Conservation (phyloP, 176 grass and related monocot genomes). For the Rhynchospora pubera region DNA sequence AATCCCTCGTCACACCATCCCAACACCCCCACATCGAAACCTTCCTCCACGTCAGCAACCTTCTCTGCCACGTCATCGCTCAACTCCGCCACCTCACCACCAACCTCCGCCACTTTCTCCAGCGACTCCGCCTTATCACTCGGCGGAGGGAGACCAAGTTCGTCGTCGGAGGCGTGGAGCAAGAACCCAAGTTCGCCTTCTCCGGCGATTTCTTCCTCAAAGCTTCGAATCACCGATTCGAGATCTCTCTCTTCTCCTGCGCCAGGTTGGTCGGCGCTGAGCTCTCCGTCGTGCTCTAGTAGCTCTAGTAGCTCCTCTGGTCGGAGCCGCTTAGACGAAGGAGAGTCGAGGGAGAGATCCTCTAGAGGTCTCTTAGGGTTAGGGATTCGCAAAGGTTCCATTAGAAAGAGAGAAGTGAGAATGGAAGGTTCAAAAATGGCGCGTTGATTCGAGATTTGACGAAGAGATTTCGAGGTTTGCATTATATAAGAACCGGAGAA, state of each 20-base stretch:
- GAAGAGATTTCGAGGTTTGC: background rate
- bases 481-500: conserved; percentile 29
- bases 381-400: background rate
- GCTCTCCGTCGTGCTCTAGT: conserved; percentile 46
- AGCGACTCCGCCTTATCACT: background rate
- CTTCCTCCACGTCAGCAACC: conserved; percentile 16
- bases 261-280: background rate
- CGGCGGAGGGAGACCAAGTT: conserved; percentile 65
- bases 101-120: conserved; percentile 5
- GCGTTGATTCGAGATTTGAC: conserved; percentile 10
- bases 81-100: background rate
- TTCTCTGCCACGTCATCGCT: background rate
- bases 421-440: conserved; percentile 3
- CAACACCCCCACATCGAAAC: background rate
- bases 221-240: conserved; percentile 65
- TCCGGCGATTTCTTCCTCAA: conserved; percentile 56
- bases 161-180: conserved; percentile 77
- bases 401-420: background rate
- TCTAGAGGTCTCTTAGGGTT: conserved; percentile 37
- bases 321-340: conserved; percentile 13
- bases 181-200: conserved; percentile 49
- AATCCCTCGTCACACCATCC: background rate
- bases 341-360: background rate
- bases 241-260: conserved; percentile 26
- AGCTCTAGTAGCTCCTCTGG: conserved; percentile 52